phyloP scores from a whole-genome alignment of 2,329 filamentous ascomycete species.

The Phyllosticta ampelicida region DNA sequence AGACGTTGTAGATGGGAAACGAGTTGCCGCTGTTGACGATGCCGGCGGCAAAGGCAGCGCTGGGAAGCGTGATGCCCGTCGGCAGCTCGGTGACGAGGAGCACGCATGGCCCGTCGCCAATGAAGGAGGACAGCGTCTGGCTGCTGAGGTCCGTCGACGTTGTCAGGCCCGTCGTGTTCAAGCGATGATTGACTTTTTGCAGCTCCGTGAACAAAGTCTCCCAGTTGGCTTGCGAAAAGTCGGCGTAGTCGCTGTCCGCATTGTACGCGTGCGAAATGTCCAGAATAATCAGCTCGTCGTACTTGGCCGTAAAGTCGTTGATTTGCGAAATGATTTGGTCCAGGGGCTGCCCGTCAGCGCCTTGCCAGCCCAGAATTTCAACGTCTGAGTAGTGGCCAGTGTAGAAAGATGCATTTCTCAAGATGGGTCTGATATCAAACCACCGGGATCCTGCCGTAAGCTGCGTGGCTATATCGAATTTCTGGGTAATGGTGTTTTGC shows the following conservation, averaged over 20 bases:
- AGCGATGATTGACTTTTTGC: conserved; percentile 32
- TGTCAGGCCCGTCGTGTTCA: conserved; percentile 17
- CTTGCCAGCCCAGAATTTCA: conserved; percentile 27
- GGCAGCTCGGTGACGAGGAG: conserved; percentile 26
- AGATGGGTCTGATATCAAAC: conserved; percentile 38
- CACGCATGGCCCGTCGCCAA: conserved; percentile 24
- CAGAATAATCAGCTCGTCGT: conserved; percentile 38
- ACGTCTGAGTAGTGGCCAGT: conserved; percentile 33
- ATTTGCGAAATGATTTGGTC: conserved; percentile 34
- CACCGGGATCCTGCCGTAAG: conserved; percentile 36
- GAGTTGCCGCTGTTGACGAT: conserved; percentile 22
- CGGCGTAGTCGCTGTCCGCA: conserved; percentile 28
- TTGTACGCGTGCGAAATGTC: conserved; percentile 37
- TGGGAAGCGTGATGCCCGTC: conserved; percentile 17
- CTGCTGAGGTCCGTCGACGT: conserved; percentile 22
- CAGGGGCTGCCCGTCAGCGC: conserved; percentile 37
- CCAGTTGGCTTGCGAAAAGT: conserved; percentile 31
- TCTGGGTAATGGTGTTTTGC: conserved; percentile 38
- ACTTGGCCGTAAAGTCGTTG: conserved; percentile 36
- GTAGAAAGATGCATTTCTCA: conserved; percentile 31
- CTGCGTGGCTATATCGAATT: conserved; percentile 36
- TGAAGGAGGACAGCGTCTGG: conserved; percentile 27
- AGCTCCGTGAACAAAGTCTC: conserved; percentile 35
- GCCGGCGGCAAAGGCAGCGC: conserved; percentile 22
- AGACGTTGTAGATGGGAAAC: conserved; percentile 26